Conservation (phyloP, 768 basidiomycete genomes). For the Trametes maxima region DNA sequence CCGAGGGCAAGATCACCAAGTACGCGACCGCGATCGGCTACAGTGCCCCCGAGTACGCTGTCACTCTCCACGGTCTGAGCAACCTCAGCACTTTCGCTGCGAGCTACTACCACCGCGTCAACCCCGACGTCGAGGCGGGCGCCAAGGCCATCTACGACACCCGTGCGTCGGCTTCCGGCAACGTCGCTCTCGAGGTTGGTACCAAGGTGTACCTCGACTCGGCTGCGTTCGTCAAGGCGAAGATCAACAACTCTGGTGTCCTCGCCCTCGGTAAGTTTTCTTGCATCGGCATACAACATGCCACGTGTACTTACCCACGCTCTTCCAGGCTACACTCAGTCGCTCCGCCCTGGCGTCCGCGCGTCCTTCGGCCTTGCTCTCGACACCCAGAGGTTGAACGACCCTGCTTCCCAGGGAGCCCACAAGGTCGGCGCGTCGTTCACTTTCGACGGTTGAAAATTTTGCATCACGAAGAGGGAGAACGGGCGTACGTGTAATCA, state of each 20-base stretch:
- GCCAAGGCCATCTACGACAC: constrained; percentile 96
- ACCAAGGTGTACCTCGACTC: constrained; percentile 90
- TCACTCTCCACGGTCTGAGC: constrained; percentile 92
- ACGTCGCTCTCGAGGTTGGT: constrained; percentile 89
- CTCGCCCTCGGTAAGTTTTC: constrained; percentile 69
- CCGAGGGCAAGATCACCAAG: constrained; percentile 86
- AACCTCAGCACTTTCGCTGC: constrained; percentile 94
- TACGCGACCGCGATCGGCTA: constrained; percentile 93
- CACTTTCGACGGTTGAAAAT: constrained; percentile 58
- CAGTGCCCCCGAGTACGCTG: constrained; percentile 94
- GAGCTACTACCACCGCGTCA: constrained; percentile 98
- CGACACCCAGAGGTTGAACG: constrained; percentile 91
- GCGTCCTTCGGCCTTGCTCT: constrained; percentile 92
- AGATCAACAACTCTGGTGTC: constrained; percentile 97
- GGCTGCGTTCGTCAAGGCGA: constrained; percentile 94
- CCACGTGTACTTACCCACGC: neutral
- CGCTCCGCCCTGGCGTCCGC: constrained; percentile 91
- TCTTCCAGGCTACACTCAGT: constrained; percentile 80
- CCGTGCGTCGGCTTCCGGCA: constrained; percentile 81
- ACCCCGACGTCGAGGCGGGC: constrained; percentile 88
- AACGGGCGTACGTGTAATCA: constrained; percentile 18
- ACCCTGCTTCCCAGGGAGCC: constrained; percentile 55
- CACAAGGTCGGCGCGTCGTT: constrained; percentile 85
- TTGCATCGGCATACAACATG: neutral
- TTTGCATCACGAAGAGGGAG: neutral